Evolutionary conservation across 148 eudicot genomes (phyloP).

Genomic region (Camellia lanceoleosa): DNA sequence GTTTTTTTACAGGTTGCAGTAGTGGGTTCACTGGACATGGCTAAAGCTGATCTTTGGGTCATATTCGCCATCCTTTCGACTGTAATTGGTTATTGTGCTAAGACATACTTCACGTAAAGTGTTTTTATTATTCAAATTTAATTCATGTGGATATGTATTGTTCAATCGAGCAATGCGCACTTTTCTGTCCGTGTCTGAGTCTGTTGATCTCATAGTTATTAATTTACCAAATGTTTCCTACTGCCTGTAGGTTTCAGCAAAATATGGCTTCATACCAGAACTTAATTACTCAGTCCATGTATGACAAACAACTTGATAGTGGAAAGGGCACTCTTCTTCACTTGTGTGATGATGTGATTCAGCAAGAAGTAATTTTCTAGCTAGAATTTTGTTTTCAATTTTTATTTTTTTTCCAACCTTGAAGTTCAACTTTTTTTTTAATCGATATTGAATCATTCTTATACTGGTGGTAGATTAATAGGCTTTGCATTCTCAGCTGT

Average conservation of each 20-base stretch:
- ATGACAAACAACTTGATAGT: slow-evolving; percentile 96
- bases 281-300: slow-evolving; percentile 93
- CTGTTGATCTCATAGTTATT: not conserved
- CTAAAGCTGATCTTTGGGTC: slow-evolving; percentile 84
- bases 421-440: slow-evolving; percentile 1
- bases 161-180: not conserved
- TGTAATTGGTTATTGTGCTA: slow-evolving; percentile 84
- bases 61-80: slow-evolving; percentile 74
- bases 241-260: slow-evolving; percentile 69
- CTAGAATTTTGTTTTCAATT: not conserved
- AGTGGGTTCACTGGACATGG: slow-evolving; percentile 65
- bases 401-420: not conserved
- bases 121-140: slow-evolving; percentile 15
- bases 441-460: no score
- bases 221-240: slow-evolving; percentile 10
- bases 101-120: slow-evolving; percentile 92
- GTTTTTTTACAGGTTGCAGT: slow-evolving; percentile 67
- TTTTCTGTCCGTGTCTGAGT: not conserved
- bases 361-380: slow-evolving; percentile 52
- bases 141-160: not conserved
- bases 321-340: slow-evolving; percentile 96
- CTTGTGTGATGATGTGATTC: slow-evolving; percentile 67
- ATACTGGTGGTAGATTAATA: not conserved
- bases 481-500: no score
- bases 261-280: slow-evolving; percentile 84